Percentiles rank a stretch among this genome's conserved stretches.
Evolutionary conservation across 345 rosid genomes (phyloP).

Genomic region (Erucastrum elatum): DNA sequence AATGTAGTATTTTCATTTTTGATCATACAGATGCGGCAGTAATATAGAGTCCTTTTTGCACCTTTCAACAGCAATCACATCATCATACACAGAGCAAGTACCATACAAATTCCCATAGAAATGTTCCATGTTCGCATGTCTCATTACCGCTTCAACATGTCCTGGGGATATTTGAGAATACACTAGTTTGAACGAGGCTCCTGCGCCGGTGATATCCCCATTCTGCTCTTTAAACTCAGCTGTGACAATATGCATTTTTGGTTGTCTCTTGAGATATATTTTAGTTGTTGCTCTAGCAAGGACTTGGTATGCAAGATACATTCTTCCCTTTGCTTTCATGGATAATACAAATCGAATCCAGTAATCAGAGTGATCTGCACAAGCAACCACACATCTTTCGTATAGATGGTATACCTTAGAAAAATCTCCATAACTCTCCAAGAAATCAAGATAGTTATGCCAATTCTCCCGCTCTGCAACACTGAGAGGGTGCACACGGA

Average conservation of each 20-base stretch:
- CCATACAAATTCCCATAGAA: constrained; percentile 80
- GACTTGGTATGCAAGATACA: background rate
- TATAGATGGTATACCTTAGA: background rate
- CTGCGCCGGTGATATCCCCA: constrained; percentile 77
- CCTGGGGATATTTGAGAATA: constrained; percentile 91
- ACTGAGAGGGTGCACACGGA: background rate
- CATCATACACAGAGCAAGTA: constrained; percentile 76
- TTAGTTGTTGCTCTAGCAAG: background rate
- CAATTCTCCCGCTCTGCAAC: constrained; percentile 14
- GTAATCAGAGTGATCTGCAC: background rate
- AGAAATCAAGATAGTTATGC: background rate
- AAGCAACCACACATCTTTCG: background rate
- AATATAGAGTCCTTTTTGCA: constrained; percentile 82
- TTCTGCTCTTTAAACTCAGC: constrained; percentile 86
- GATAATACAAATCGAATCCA: constrained; percentile 2
- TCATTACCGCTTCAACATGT: constrained; percentile 85
- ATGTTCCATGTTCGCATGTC: constrained; percentile 93
- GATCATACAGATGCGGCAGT: constrained; percentile 79
- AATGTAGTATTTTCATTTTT: background rate
- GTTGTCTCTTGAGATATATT: constrained; percentile 2
- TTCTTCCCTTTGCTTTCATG: background rate
- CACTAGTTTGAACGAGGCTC: constrained; percentile 80
- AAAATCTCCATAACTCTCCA: background rate
- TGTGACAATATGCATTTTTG: constrained; percentile 44
- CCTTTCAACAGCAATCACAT: constrained; percentile 88